These are phyloP conservation scores for Dryas octopetala DNA, from an alignment of 306 rosid species.

Conservation along the genomic window DNA sequence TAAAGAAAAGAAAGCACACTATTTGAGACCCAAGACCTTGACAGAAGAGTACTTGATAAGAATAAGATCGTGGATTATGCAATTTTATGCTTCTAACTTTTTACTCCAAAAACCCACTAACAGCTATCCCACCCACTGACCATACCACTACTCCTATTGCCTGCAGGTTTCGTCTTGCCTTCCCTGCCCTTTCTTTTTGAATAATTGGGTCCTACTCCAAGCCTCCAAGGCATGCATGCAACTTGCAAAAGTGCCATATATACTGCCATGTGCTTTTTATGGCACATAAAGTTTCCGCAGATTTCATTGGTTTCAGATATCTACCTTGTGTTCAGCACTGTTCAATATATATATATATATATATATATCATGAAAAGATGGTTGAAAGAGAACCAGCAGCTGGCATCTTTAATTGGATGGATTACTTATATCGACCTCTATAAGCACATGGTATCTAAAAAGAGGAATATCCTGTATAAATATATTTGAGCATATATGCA, in stretches of 20 bases:
- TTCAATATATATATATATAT: neutral
- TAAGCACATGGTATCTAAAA: neutral
- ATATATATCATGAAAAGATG: neutral
- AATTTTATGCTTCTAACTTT: neutral
- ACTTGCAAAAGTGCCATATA: neutral
- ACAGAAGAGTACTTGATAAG: neutral
- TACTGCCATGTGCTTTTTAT: neutral
- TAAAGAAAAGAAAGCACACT: slow-evolving; percentile 2
- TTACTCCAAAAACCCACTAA: neutral
- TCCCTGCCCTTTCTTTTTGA: neutral
- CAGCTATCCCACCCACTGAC: neutral
- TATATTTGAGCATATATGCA: no score
- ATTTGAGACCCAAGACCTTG: neutral
- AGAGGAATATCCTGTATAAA: neutral
- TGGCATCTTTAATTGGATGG: neutral
- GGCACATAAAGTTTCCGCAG: neutral
- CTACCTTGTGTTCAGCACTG: neutral
- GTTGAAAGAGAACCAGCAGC: neutral
- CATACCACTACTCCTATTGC: neutral
- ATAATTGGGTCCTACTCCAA: neutral
- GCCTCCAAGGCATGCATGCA: neutral
- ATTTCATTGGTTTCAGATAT: neutral
- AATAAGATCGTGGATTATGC: neutral
- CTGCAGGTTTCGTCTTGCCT: neutral
- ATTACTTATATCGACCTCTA: neutral